phyloP scores from a whole-genome alignment of 805 yeast genomes.

The Lipomyces sp. region DNA sequence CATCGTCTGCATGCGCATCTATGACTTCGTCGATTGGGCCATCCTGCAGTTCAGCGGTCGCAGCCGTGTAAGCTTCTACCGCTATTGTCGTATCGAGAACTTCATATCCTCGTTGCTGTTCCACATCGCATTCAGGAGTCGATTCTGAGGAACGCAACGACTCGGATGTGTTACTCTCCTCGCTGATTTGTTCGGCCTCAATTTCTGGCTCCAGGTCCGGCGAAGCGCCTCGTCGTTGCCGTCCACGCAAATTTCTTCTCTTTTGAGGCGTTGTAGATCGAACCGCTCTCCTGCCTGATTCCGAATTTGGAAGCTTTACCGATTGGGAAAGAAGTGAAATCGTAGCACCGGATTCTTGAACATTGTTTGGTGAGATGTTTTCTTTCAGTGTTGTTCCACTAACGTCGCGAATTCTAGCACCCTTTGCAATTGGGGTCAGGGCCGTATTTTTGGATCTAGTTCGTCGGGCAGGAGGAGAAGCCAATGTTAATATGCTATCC shows the following conservation, averaged over 20 bases:
- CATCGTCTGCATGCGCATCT: background rate
- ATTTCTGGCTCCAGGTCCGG: background rate
- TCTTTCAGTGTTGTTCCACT: background rate
- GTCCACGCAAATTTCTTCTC: background rate
- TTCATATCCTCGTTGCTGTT: background rate
- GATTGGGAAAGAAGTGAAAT: background rate
- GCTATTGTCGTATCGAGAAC: background rate
- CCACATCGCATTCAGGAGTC: background rate
- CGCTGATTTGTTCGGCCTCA: background rate
- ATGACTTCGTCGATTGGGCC: background rate
- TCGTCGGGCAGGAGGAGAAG: constrained; percentile 5
- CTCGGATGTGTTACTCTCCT: background rate
- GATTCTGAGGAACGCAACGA: background rate
- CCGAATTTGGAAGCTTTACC: background rate
- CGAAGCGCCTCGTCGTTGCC: background rate
- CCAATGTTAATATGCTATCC: background rate
- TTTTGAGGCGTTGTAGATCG: background rate
- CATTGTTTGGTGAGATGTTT: background rate
- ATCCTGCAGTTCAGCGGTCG: background rate
- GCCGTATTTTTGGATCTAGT: background rate
- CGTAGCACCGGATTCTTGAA: background rate
- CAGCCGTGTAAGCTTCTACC: background rate
- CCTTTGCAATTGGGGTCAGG: background rate
- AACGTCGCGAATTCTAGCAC: no score
- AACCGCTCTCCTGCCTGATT: background rate